Base-by-base conservation (phyloP, 371 early-diverging fungal species). In the Batkoa obscura region DNA sequence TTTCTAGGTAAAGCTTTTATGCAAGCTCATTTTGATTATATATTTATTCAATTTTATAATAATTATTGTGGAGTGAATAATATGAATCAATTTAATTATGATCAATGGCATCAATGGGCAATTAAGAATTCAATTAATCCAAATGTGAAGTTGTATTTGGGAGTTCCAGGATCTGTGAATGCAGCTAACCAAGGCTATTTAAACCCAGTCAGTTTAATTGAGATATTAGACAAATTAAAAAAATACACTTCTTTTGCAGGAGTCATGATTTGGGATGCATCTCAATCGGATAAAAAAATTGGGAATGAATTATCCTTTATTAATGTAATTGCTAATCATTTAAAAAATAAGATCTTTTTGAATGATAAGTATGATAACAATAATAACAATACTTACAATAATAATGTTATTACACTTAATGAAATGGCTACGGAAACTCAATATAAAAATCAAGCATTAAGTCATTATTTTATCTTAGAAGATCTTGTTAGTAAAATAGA, bases 1-100 rank as follows among this genome's bases (percentile, higher is more conserved):
- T 73, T 73, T n/a, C 64, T 83, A 23, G 72, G 71, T 32, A 43
- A 63, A 0, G 69, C 75, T 0, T 60, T 81, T 6, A 74, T 74
- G 57, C 43, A 37, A 3, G 71, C 71, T 3, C 72, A 76, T 60
- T 72, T 84, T 52, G 85, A 84, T 64, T 69, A 77, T 62, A 71
- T 81, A 1, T 79, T 66, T 62, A 73, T 81, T 13, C 82, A 83
- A 61, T 83, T 82, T 55, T 83, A 83, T 65, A 83, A 83, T 67
- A 78, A 81, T 23, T 23, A 23, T 23, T 23, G 23, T 23, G 23
- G 23, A 23, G 23, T 23, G 23, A 23, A 23, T 23, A 23, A 23
- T 23, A 45, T 41, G 1, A 23, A 46, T 12, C 31, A 52, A 34
- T 79, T 78, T 64, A 81, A 81, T 63, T 79, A 74, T 66, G 73